Evolutionary conservation across 2,329 filamentous ascomycete genomes (phyloP), one percentile per base, ranked within the genome.

Genomic region (Stagonosporopsis rhizophila): DNA sequence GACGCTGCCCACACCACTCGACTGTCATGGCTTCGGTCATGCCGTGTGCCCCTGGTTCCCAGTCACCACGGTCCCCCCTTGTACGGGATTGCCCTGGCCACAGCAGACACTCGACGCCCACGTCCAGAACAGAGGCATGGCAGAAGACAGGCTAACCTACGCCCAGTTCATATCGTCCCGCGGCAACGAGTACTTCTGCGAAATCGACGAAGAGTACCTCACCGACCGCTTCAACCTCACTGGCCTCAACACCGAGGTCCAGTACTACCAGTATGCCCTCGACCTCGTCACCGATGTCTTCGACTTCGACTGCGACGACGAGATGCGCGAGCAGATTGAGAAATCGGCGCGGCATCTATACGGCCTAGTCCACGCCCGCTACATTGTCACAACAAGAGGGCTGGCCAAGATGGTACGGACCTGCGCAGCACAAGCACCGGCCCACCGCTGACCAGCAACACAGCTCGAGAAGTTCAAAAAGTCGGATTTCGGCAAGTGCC

Each of bases 381-480:
- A 98, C 75, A 95, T 99, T 64, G 94, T 98, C 57, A 98, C 95
- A 9, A 99, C 95, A 4, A 84, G 95, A 63, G 95, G 95, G 5
- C 80, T 99, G 51, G 87, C 90, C 8, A 99, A 99, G 77, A 99
- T 99, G 95, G 95, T 97, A 82, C 59, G 30, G 7, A 12, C 5
- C n/a, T 27, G 28, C 15, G 12, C 19, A 11, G 17, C 17, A 15
- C 22, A 4, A 9, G 17, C 15, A 6, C 3, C 17, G 17, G 20
- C 15, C 19, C 20, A 52, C 11, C 19, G 40, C 64, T 66, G 47
- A 69, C 56, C 44, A n/a, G 27, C 34, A 14, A 34, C 34, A n/a
- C 70, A 98, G 94, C 89, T 98, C 60, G 95, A 99, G 67, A 99
- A 99, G 78, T 99, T 96, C 79, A 99, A 99, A 75, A 96, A 96